Evolutionary conservation across 306 rosid genomes (phyloP).

Genomic region (Nissolia schottii): DNA sequence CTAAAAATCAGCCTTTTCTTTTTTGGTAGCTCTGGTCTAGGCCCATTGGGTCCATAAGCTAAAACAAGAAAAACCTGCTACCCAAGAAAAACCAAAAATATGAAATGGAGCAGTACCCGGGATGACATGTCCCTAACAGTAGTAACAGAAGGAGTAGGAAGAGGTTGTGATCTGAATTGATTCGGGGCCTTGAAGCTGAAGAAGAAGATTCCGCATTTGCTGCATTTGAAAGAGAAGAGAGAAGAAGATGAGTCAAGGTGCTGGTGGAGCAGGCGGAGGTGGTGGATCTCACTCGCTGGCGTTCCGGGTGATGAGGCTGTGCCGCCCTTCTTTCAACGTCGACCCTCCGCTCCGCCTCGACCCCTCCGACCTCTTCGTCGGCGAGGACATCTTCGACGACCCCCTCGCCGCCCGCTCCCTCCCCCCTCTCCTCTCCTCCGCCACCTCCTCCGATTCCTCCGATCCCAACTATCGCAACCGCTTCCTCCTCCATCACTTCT

Average conservation of each 20-base stretch:
- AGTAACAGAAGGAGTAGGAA: too few relatives aligned
- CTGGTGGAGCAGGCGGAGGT: background rate
- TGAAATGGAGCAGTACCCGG: too few relatives aligned
- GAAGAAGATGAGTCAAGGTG: slow-evolving; percentile 35
- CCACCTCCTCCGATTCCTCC: slow-evolving; percentile 38
- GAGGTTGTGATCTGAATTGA: background rate
- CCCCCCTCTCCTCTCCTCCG: slow-evolving; percentile 33
- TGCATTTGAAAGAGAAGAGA: background rate
- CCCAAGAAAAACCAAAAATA: too few relatives aligned
- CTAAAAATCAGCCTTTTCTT: too few relatives aligned
- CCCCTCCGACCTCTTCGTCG: slow-evolving; percentile 77
- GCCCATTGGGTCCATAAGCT: background rate
- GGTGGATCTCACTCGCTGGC: slow-evolving; percentile 70
- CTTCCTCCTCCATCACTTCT: slow-evolving; percentile 68
- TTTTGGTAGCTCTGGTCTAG: background rate
- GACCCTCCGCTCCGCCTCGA: slow-evolving; percentile 86
- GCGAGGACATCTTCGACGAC: slow-evolving; percentile 81
- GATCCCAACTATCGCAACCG: slow-evolving; percentile 68
- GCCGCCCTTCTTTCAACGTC: slow-evolving; percentile 80
- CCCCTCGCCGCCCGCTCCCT: slow-evolving; percentile 47
- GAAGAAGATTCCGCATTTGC: background rate
- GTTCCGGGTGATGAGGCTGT: slow-evolving; percentile 88
- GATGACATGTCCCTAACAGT: too few relatives aligned
- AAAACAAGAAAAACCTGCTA: too few relatives aligned
- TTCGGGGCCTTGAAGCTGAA: background rate